Base-by-base conservation (phyloP, 768 basidiomycete genomes). In the Boletus rubescentipes region DNA sequence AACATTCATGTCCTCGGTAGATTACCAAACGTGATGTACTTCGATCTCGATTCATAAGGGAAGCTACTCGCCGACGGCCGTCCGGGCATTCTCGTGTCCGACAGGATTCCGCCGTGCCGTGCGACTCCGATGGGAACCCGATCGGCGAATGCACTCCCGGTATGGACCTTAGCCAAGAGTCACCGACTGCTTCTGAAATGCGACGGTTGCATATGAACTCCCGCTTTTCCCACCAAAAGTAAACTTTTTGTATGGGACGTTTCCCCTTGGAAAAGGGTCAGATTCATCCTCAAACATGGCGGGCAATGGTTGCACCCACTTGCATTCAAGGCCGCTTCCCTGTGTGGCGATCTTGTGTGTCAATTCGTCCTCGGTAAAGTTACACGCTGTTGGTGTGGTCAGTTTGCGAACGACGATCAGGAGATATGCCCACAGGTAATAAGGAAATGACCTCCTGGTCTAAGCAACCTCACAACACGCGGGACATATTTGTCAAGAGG, bases 291-390 rank as follows among this genome's bases (percentile, higher is more conserved):
- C 20, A 31, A 23, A n/a, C 18, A 8, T 9, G 34, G 18, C 16
- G 30, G 39, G 38, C 18, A 7, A 11, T 14, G 14, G 20, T 12
- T 20, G 12, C 32, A 26, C 82, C 66, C 62, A 93, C 91, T 89
- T 83, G 66, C 86, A 91, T 36, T 64, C 51, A 31, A 93, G 69
- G 5, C 77, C 75, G 16, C 81, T 79, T 14, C 72, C 77, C 9
- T 70, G 62, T 0, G 70, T 73, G 12, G 71, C 70, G 61, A 92
- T 89, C 47, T 63, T 78, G 4, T 72, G 63, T 60, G 75, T 79
- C 34, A 93, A 64, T 63, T 93, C 91, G 0, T 85, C 81, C 59
- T 89, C 86, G 0, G 91, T 93, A 61, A 91, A 93, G 65, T 93
- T 93, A 63, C 91, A 93, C 2, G 91, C 87, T 86, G 55, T 2